phyloP scores from a whole-genome alignment of 495 filamentous ascomycete genomes.

The Acidomyces sp. region DNA sequence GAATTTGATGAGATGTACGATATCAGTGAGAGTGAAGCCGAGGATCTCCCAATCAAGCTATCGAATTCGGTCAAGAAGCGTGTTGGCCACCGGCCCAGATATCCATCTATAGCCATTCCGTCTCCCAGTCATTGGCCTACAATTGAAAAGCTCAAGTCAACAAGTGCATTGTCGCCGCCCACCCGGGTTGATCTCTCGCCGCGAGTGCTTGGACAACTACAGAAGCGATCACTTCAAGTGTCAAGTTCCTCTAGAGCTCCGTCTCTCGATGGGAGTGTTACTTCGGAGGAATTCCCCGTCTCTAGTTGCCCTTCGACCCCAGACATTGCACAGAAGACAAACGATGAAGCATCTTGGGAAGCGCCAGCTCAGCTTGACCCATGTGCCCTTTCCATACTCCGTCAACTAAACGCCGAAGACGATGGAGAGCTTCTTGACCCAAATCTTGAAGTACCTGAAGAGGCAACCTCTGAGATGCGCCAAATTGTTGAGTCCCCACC shows the following conservation, averaged over 20 bases:
- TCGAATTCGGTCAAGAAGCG: constrained; percentile 36
- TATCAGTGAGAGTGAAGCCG: constrained; percentile 59
- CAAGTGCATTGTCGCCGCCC: constrained; percentile 49
- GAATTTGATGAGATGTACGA: constrained; percentile 83
- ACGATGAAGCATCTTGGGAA: constrained; percentile 38
- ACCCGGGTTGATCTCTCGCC: constrained; percentile 67
- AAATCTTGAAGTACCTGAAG: constrained; percentile 36
- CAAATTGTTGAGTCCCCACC: constrained; percentile 20
- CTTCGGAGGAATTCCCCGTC: constrained; percentile 68
- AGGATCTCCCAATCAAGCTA: constrained; percentile 27
- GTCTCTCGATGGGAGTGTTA: constrained; percentile 76
- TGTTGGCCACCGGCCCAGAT: constrained; percentile 29
- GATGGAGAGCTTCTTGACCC: constrained; percentile 36
- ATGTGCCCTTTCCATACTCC: constrained; percentile 62
- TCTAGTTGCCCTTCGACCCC: constrained; percentile 73
- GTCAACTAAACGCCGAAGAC: constrained; percentile 51
- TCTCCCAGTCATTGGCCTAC: constrained; percentile 45
- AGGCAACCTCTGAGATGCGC: constrained; percentile 26
- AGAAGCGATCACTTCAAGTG: constrained; percentile 39
- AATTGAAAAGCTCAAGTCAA: constrained; percentile 39
- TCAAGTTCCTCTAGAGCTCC: constrained; percentile 68
- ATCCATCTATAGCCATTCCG: constrained; percentile 65
- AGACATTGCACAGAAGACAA: constrained; percentile 45
- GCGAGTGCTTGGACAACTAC: constrained; percentile 51
- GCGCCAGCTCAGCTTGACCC: constrained; percentile 61